Conservation (phyloP, 345 rosid species). For the Euphorbia peplus region DNA sequence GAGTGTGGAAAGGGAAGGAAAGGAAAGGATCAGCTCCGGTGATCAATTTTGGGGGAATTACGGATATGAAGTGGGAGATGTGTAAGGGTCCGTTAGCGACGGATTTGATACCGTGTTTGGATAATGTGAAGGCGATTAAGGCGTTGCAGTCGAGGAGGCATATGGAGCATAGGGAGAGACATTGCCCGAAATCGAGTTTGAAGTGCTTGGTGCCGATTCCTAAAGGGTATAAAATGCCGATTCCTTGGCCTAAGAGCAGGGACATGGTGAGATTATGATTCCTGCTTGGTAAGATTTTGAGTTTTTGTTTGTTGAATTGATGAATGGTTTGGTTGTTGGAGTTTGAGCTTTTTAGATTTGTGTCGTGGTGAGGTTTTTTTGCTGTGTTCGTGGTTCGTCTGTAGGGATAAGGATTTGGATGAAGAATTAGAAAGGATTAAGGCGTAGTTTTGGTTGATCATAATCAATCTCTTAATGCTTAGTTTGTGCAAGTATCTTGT, state of each 20-base stretch:
- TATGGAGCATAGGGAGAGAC: constrained; percentile 90
- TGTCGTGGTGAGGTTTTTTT: not conserved
- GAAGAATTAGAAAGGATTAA: not conserved
- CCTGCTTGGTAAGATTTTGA: constrained; percentile 53
- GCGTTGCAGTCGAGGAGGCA: constrained; percentile 61
- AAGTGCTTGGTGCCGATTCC: constrained; percentile 80
- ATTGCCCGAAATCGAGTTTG: constrained; percentile 67
- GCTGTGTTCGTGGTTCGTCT: not conserved
- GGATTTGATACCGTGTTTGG: constrained; percentile 85
- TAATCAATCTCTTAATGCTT: too few species aligned
- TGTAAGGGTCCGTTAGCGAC: constrained; percentile 48
- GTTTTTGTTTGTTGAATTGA: not conserved
- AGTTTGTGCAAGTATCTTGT: too few species aligned
- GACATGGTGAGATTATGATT: constrained; percentile 83
- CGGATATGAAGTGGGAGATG: constrained; percentile 40
- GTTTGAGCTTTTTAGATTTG: not conserved
- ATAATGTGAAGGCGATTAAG: constrained; percentile 59
- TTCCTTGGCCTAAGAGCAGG: constrained; percentile 92
- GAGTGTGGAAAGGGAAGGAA: too few species aligned
- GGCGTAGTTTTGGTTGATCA: too few species aligned
- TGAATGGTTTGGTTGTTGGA: not conserved
- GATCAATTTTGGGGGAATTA: not conserved
- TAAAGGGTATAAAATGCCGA: constrained; percentile 53
- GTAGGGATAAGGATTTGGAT: not conserved
- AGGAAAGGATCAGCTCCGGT: not conserved